Conservation (phyloP, 2,329 filamentous ascomycete genomes). For the Xylaria sp. region DNA sequence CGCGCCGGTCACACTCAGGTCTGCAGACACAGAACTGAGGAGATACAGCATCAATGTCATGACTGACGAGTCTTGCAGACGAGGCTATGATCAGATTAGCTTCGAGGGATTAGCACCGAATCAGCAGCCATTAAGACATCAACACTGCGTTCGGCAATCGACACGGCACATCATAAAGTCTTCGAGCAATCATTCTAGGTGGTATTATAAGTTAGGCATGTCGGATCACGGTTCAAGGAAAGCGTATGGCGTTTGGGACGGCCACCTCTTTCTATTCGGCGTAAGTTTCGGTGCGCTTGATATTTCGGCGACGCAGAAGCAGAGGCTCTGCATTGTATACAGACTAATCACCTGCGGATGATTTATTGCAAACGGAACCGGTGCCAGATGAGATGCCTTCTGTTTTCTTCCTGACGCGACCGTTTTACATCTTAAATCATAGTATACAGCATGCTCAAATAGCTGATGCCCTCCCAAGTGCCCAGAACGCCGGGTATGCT, state of each 20-base stretch:
- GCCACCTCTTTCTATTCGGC: neutral
- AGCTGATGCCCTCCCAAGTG: constrained; percentile 3
- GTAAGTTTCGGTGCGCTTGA: neutral
- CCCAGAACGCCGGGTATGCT: constrained; percentile 27
- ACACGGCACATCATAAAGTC: neutral
- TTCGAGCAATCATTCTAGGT: neutral
- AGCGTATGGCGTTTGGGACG: neutral
- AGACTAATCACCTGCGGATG: constrained; percentile 1
- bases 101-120: too few relatives aligned
- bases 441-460: neutral
- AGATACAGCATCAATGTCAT: too few relatives aligned
- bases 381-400: neutral
- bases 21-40: too few relatives aligned
- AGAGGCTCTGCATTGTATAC: constrained; percentile 3
- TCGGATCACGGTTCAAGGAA: neutral
- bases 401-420: neutral
- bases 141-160: neutral
- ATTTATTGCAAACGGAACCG: constrained; percentile 2
- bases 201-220: neutral
- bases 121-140: too few relatives aligned
- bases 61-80: neutral
- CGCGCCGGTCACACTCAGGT: neutral
- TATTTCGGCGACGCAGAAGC: neutral
- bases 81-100: too few relatives aligned
- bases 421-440: constrained; percentile 9